phyloP scores from a whole-genome alignment of 2,329 filamentous ascomycete genomes.

The Arachnopeziza araneosa region DNA sequence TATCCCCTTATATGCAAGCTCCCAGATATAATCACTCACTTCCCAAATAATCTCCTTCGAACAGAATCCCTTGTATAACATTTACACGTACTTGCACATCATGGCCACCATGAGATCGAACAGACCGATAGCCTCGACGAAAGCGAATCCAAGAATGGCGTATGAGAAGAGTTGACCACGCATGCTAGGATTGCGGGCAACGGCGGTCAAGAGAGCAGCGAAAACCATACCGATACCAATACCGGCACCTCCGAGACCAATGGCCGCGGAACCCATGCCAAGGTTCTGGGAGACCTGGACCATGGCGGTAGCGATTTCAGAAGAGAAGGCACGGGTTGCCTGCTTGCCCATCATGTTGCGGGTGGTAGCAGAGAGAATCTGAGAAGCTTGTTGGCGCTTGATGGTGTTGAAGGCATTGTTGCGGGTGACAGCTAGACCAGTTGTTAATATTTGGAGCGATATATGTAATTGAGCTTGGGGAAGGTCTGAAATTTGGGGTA shows the following conservation, averaged over 20 bases:
- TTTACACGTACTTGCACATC: conserved; percentile 77
- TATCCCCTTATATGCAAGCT: not conserved
- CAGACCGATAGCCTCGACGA: conserved; percentile 88
- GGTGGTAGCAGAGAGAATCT: conserved; percentile 52
- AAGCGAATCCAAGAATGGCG: conserved; percentile 92
- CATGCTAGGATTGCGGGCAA: conserved; percentile 91
- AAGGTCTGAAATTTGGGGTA: not conserved
- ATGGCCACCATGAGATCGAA: conserved; percentile 90
- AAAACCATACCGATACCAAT: conserved; percentile 95
- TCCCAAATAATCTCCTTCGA: not conserved
- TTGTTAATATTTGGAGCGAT: conserved; percentile 31
- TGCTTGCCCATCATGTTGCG: conserved; percentile 49
- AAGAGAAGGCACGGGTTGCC: conserved; percentile 71
- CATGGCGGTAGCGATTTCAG: conserved; percentile 82
- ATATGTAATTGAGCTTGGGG: not conserved
- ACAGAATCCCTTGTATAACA: not conserved
- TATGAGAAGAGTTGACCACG: conserved; percentile 94
- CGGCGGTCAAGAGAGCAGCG: conserved; percentile 80
- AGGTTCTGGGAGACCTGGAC: conserved; percentile 89
- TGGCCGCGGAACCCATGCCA: conserved; percentile 83
- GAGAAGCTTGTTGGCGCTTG: conserved; percentile 67
- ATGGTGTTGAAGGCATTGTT: conserved; percentile 32
- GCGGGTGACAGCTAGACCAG: conserved; percentile 15
- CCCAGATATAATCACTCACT: not conserved
- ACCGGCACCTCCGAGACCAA: conserved; percentile 88